phyloP scores from a whole-genome alignment of 2,329 filamentous ascomycete genomes.

The Colletotrichum limetticola region DNA sequence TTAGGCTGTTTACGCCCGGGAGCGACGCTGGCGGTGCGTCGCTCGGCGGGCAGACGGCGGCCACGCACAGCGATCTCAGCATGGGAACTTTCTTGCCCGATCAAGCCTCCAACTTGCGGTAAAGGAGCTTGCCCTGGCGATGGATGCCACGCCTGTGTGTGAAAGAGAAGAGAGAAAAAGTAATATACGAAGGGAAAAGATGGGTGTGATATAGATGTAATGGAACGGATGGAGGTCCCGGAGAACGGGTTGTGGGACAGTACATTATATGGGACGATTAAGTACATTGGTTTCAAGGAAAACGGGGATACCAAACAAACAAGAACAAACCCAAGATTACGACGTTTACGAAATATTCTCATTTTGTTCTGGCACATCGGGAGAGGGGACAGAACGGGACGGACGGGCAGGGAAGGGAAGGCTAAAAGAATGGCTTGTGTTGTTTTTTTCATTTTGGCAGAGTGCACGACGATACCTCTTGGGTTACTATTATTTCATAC shows the following conservation, averaged over 20 bases:
- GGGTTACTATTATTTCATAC: not conserved
- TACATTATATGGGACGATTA: not conserved
- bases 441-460: not conserved
- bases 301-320: slow-evolving; percentile 7
- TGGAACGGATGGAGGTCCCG: not conserved
- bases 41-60: slow-evolving; percentile 46
- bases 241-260: not conserved
- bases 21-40: slow-evolving; percentile 64
- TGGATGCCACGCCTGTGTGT: not conserved
- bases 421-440: not conserved
- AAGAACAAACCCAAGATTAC: not conserved
- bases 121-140: not conserved
- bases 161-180: not conserved
- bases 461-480: slow-evolving; percentile 31
- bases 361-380: not conserved
- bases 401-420: slow-evolving; percentile 27
- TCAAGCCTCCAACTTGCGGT: slow-evolving; percentile 39
- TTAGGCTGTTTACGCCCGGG: slow-evolving; percentile 55
- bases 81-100: slow-evolving; percentile 41
- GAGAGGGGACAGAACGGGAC: not conserved
- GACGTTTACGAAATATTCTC: slow-evolving; percentile 8
- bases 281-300: not conserved
- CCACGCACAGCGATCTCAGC: slow-evolving; percentile 48
- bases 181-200: not conserved
- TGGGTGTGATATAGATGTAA: not conserved